phyloP scores from a whole-genome alignment of 2,329 filamentous ascomycete species.

The Botrytis fragariae region DNA sequence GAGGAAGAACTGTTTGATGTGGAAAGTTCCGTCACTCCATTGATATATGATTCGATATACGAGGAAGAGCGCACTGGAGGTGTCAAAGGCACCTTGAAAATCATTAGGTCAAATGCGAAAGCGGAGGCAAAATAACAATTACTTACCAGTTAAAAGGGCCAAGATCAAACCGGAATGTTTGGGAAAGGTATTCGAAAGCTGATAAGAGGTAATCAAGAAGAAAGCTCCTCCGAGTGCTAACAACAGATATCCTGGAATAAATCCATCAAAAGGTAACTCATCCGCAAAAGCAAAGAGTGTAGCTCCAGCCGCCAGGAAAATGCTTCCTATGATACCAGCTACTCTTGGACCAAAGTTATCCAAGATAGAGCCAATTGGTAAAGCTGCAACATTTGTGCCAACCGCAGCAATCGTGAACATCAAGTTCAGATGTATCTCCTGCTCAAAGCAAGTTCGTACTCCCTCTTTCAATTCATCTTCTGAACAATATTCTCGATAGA shows the following conservation, averaged over 20 bases:
- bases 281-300: conserved; percentile 68
- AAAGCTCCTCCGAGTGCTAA: conserved; percentile 78
- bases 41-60: conserved; percentile 71
- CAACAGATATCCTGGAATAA: conserved; percentile 70
- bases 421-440: conserved; percentile 71
- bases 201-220: conserved; percentile 79
- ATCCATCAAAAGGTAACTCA: conserved; percentile 68
- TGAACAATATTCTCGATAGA: conserved; percentile 66
- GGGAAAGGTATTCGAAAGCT: conserved; percentile 81
- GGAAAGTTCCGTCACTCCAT: conserved; percentile 54
- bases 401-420: conserved; percentile 93
- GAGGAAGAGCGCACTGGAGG: conserved; percentile 75
- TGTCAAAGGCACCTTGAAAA: conserved; percentile 65
- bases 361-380: conserved; percentile 81
- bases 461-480: conserved; percentile 48
- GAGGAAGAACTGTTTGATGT: conserved; percentile 67
- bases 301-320: conserved; percentile 68
- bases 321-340: conserved; percentile 67
- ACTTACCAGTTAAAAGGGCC: conserved; percentile 63
- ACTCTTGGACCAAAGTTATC: conserved; percentile 78
- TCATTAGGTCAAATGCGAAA: background rate
- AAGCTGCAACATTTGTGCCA: conserved; percentile 79
- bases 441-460: conserved; percentile 54
- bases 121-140: background rate
- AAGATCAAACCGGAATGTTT: conserved; percentile 74